Evolutionary conservation across 176 grass and related monocot genomes (phyloP), one percentile per base, ranked within the genome.

Genomic region (Melocanna baccifera): DNA sequence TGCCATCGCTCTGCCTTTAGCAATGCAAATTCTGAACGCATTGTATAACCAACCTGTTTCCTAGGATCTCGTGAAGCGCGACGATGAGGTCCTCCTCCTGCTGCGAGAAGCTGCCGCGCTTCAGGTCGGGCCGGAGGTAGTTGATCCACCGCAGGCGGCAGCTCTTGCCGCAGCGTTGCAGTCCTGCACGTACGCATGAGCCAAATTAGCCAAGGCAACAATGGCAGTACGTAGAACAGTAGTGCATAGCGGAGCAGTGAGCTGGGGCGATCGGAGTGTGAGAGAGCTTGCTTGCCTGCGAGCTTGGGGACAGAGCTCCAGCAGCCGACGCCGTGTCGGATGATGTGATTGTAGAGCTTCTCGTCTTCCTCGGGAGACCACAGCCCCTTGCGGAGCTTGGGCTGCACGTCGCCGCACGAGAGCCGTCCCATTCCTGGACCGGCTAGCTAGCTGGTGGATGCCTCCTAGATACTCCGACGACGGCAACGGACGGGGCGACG

Each of bases 351-450:
- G 91, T 93, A 95, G 29, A 95, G 87, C 93, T 93, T 95, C 81
- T 95, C 91, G 83, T 95, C 93, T 66, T 95, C 93, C 84, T 93
- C 93, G 13, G 93, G 93, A 20, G 93, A 95, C 93, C 93, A 95
- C 11, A 95, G 81, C 26, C 93, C 93, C 85, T 93, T 95, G 42
- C 93, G 87, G 57, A 95, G 91, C 91, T 95, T 95, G 61, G 87
- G 55, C 86, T 87, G 86, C 75, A 84, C 87, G 59, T 80, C 84
- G 86, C 85, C 78, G 75, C 83, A 81, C 58, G 86, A 77, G 51
- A 85, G 86, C 62, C 93, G 86, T 69, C 93, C 93, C 93, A 95
- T 95, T 80, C 84, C 42, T 23, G 22, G 0, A 3, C 26, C 20
- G 29, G 20, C 66, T 64, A 18, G 29, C 62, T 64, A 34, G 62